phyloP scores from a whole-genome alignment of 2,329 filamentous ascomycete species.

The Leptographium procerum region DNA sequence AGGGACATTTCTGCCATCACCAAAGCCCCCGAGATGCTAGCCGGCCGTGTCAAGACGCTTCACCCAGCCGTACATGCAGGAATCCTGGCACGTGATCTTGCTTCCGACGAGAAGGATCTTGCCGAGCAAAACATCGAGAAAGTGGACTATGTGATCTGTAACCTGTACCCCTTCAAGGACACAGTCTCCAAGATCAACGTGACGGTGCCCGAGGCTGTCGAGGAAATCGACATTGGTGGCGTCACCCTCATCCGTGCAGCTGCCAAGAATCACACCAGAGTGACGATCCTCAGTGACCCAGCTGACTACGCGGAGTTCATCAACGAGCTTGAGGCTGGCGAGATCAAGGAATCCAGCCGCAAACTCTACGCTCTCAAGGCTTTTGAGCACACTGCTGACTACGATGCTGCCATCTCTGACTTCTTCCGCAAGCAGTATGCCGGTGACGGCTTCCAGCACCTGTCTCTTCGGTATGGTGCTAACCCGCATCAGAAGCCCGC shows the following conservation, averaged over 20 bases:
- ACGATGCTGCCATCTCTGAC: constrained; percentile 85
- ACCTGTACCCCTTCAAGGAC: constrained; percentile 98
- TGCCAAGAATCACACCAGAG: constrained; percentile 93
- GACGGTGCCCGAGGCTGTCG: constrained; percentile 89
- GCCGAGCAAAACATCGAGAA: constrained; percentile 91
- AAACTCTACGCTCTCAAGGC: constrained; percentile 92
- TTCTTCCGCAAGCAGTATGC: constrained; percentile 99
- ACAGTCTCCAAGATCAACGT: constrained; percentile 96
- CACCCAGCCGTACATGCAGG: constrained; percentile 86
- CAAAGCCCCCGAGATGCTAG: constrained; percentile 91
- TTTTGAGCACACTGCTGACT: constrained; percentile 96
- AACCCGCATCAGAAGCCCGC: constrained; percentile 99
- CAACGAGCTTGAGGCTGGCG: constrained; percentile 75
- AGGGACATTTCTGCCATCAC: constrained; percentile 98
- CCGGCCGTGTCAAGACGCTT: constrained; percentile 69
- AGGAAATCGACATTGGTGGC: constrained; percentile 97
- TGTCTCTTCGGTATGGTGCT: constrained; percentile 83
- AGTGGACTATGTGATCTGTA: constrained; percentile 94
- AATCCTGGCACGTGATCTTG: constrained; percentile 88
- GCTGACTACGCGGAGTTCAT: constrained; percentile 90
- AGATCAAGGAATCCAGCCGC: constrained; percentile 74
- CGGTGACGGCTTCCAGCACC: constrained; percentile 67
- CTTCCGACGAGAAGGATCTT: constrained; percentile 92
- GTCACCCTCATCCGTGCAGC: constrained; percentile 93
- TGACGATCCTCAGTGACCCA: constrained; percentile 92